Evolutionary conservation across 2,329 filamentous ascomycete genomes (phyloP), one percentile per base, ranked within the genome.

Genomic region (Aspergillus tubingensis): DNA sequence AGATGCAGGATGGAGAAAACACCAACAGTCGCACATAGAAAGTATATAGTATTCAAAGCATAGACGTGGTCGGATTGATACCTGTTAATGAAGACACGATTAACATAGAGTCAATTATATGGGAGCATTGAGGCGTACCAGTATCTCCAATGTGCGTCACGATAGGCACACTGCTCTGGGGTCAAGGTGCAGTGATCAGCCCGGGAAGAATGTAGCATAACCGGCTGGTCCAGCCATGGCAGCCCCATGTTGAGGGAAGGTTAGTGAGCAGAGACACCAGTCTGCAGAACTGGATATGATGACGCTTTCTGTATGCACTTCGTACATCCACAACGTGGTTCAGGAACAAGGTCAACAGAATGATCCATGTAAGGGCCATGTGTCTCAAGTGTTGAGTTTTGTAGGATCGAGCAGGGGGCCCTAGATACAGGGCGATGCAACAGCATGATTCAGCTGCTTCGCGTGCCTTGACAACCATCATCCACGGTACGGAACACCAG

Each of bases 1-100:
- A 79, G 65, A 51, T 78, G 71, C 3, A 72, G 70, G 17, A 85
- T 68, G 23, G 78, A 70, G 62, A 83, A 86, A 11, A 85, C 59
- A 1, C 77, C 74, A 56, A 86, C 81, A n/a, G 73, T 70, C 0
- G 76, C 74, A 64, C 82, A 74, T 69, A 85, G 81, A 63, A 86
- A 83, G 48, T 82, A 83, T 3, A 85, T 72, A 0, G 83, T 85
- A 6, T 78, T 77, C 3, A 85, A 69, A 0, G 80, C 81, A 63
- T 81, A 86, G 38, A 81, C 78, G 62, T 82, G 79, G 65, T 86
- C 85, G 21, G 83, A 80, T 58, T 83, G 71, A 63, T 84, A 85
- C 82, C 82, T 83, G 54, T 53, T n/a, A 2, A 52, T 8, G 27
- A 21, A 7, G 32, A 36, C 13, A 8, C 11, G 17, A 43, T 61